Evolutionary conservation across 768 basidiomycete species (phyloP).

Genomic region (Pluteus cervinus): DNA sequence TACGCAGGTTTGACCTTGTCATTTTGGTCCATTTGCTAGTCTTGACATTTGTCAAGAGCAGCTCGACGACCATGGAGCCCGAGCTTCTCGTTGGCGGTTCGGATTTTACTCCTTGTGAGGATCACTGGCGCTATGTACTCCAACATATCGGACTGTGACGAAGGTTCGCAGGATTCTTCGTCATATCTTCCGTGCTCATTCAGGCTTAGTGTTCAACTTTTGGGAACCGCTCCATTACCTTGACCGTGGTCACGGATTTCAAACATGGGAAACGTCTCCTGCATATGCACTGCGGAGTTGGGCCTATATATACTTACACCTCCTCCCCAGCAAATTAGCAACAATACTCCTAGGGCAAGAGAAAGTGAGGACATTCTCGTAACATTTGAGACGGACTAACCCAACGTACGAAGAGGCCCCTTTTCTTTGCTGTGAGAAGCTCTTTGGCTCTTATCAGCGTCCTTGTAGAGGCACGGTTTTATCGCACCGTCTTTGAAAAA

Average conservation of each 20-base stretch:
- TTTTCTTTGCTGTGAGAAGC: constrained; percentile 87
- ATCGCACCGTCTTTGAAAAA: constrained; percentile 70
- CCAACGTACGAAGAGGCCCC: constrained; percentile 65
- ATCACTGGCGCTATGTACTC: constrained; percentile 90
- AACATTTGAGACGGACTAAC: constrained; percentile 7
- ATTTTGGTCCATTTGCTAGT: constrained; percentile 8
- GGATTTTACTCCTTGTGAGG: constrained; percentile 77
- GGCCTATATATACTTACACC: constrained; percentile 84
- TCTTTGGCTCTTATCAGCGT: constrained; percentile 68
- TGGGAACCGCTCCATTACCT: constrained; percentile 98
- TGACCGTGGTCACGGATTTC: constrained; percentile 81
- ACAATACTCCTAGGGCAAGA: constrained; percentile 45
- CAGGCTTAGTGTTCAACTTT: constrained; percentile 92
- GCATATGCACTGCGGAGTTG: constrained; percentile 90
- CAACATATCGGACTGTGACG: constrained; percentile 93
- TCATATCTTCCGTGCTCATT: background rate
- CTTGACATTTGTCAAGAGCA: constrained; percentile 32
- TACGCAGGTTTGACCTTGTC: constrained; percentile 49
- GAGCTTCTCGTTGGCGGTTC: constrained; percentile 75
- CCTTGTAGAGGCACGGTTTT: constrained; percentile 77
- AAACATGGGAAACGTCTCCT: constrained; percentile 97
- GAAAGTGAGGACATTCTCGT: constrained; percentile 50
- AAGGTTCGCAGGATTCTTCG: constrained; percentile 48
- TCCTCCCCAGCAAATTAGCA: constrained; percentile 58
- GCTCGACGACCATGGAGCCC: constrained; percentile 82